Percentiles rank a stretch among this genome's conserved stretches.
phyloP scores from a whole-genome alignment of 2,329 filamentous ascomycete genomes.

The Neodidymelliopsis sp. region DNA sequence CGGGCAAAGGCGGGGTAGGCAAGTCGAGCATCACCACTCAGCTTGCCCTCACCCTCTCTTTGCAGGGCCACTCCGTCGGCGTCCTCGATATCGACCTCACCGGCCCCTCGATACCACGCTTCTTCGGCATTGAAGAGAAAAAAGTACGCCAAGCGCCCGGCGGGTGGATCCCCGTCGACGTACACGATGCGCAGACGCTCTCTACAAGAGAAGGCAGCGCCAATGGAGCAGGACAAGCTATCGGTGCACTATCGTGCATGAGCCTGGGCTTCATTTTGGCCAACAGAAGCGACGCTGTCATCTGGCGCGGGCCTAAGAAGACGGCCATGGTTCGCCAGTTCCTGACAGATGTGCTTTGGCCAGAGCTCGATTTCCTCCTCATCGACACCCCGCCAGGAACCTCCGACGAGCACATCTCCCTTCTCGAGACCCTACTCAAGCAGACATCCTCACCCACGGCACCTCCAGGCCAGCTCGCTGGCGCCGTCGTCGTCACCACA shows the following conservation, averaged over 20 bases:
- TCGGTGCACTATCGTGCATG: constrained; percentile 81
- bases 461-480: constrained; percentile 71
- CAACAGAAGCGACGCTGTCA: constrained; percentile 85
- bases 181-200: constrained; percentile 67
- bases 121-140: constrained; percentile 86
- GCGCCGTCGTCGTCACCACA: constrained; percentile 94
- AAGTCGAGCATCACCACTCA: constrained; percentile 99
- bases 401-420: constrained; percentile 94
- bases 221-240: constrained; percentile 33
- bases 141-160: constrained; percentile 92
- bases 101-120: constrained; percentile 92
- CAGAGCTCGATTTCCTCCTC: constrained; percentile 84
- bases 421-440: constrained; percentile 79
- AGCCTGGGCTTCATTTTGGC: constrained; percentile 90
- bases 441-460: constrained; percentile 26
- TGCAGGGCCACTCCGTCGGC: constrained; percentile 86
- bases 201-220: constrained; percentile 16
- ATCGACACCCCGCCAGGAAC: constrained; percentile 97
- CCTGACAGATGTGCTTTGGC: constrained; percentile 88
- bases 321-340: constrained; percentile 99
- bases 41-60: constrained; percentile 85
- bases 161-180: constrained; percentile 89
- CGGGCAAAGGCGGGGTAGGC: constrained; percentile 96
- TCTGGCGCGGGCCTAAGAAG: constrained; percentile 98
- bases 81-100: constrained; percentile 97